A percentile compares a stretch with the other conserved stretches of the same genome.
Conservation (phyloP, 768 basidiomycete species). For the Agrocybe praecox region DNA sequence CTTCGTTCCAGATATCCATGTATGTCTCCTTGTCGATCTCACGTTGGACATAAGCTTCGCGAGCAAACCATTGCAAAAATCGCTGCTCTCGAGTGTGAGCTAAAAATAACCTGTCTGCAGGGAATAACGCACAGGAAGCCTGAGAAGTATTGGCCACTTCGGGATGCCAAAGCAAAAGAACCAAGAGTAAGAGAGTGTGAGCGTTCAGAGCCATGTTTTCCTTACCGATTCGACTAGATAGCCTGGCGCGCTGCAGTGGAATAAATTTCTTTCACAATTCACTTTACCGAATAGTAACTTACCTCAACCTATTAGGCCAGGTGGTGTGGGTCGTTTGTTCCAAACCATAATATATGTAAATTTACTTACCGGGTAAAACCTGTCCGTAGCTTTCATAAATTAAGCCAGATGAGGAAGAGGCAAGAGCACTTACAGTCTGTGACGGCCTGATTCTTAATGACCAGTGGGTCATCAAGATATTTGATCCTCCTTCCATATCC, state of each 20-base stretch:
- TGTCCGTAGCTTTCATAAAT: neutral
- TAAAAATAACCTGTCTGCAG: neutral
- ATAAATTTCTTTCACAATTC: neutral
- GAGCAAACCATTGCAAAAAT: slow-evolving; percentile 32
- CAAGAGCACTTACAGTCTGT: slow-evolving; percentile 21
- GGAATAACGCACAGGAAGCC: slow-evolving; percentile 10
- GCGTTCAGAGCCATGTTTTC: neutral
- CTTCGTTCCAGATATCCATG: slow-evolving; percentile 25
- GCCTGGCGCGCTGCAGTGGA: neutral
- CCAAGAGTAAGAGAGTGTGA: too few relatives aligned
- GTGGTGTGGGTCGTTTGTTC: too few relatives aligned
- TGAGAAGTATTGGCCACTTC: slow-evolving; percentile 21
- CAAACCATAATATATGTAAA: too few relatives aligned
- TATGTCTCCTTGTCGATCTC: slow-evolving; percentile 24
- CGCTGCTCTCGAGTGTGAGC: slow-evolving; percentile 12
- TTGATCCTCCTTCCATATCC: slow-evolving; percentile 25
- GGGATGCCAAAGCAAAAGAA: neutral
- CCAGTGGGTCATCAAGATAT: slow-evolving; percentile 22
- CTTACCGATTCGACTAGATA: slow-evolving; percentile 22
- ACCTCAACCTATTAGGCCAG: too few relatives aligned
- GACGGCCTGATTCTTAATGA: slow-evolving; percentile 21
- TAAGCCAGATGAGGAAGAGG: neutral
- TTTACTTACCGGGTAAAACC: slow-evolving; percentile 3
- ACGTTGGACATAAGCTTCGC: slow-evolving; percentile 25
- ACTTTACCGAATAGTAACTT: too few relatives aligned